These are phyloP conservation scores for Calvatia gigantea DNA, from an alignment of 768 basidiomycete species.

Conservation along the genomic window DNA sequence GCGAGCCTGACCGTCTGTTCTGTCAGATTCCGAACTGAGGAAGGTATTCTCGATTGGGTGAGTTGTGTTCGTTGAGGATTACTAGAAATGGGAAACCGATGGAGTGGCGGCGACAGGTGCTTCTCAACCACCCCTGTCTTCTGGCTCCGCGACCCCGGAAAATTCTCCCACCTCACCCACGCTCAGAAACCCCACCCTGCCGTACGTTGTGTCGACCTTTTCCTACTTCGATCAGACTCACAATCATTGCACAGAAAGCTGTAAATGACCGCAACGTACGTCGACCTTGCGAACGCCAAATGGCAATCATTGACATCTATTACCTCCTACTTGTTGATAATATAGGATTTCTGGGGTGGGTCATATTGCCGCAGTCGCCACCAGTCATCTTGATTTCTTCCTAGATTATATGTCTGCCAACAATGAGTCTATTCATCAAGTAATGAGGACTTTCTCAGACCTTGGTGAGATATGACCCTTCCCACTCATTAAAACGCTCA, in stretches of 20 bases:
- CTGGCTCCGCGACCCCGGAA: slow-evolving; percentile 41
- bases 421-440: slow-evolving; percentile 43
- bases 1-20: slow-evolving; percentile 14
- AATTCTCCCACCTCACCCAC: slow-evolving; percentile 48
- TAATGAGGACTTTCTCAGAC: slow-evolving; percentile 51
- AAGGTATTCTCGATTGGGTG: slow-evolving; percentile 32
- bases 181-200: slow-evolving; percentile 49
- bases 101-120: slow-evolving; percentile 19
- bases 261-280: slow-evolving; percentile 4
- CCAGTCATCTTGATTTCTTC: neutral
- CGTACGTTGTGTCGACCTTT: slow-evolving; percentile 27
- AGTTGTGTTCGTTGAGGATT: neutral
- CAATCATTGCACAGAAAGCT: neutral
- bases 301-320: neutral
- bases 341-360: slow-evolving; percentile 6
- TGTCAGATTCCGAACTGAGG: slow-evolving; percentile 30
- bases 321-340: neutral
- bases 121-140: slow-evolving; percentile 43
- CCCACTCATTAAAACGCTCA: neutral
- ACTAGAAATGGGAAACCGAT: neutral
- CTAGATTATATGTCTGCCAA: slow-evolving; percentile 46
- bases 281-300: neutral
- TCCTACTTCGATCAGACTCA: neutral
- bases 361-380: neutral
- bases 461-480: slow-evolving; percentile 30